Evolutionary conservation across 306 rosid species (phyloP).

Genomic region (Albizia julibrissin): DNA sequence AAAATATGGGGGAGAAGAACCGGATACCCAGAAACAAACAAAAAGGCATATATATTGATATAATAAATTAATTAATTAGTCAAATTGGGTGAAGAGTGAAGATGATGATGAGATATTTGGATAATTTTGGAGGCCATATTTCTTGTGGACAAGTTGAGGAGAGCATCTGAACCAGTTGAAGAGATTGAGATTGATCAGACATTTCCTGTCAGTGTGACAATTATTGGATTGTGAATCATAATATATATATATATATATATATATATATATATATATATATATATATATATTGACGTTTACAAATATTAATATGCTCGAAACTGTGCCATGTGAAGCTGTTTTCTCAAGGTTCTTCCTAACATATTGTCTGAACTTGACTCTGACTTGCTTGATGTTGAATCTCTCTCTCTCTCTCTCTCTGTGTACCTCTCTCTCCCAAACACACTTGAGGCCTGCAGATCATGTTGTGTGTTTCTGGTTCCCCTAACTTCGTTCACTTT

Average conservation of each 20-base stretch:
- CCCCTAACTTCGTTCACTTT: neutral
- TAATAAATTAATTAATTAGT: neutral
- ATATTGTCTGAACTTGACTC: neutral
- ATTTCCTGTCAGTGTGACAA: neutral
- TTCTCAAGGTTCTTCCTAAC: neutral
- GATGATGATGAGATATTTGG: neutral
- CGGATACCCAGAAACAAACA: slow-evolving; percentile 18
- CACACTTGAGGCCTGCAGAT: neutral
- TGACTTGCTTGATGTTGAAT: neutral
- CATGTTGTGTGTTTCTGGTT: neutral
- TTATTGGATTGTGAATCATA: neutral
- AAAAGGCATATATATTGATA: neutral
- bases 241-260: no score
- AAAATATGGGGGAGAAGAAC: neutral
- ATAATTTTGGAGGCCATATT: neutral
- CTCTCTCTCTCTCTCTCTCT: neutral
- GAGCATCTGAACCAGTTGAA: neutral
- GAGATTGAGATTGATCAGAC: neutral
- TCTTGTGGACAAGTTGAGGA: neutral
- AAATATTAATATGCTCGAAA: neutral
- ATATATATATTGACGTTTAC: no score
- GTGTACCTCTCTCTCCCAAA: neutral
- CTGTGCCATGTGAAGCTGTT: neutral
- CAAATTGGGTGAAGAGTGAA: neutral
- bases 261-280: no score